A percentile compares a stretch with the other conserved stretches of the same genome.
phyloP scores from a whole-genome alignment of 352 stramenopile genomes.

The Stephanocyclus meneghinianus region DNA sequence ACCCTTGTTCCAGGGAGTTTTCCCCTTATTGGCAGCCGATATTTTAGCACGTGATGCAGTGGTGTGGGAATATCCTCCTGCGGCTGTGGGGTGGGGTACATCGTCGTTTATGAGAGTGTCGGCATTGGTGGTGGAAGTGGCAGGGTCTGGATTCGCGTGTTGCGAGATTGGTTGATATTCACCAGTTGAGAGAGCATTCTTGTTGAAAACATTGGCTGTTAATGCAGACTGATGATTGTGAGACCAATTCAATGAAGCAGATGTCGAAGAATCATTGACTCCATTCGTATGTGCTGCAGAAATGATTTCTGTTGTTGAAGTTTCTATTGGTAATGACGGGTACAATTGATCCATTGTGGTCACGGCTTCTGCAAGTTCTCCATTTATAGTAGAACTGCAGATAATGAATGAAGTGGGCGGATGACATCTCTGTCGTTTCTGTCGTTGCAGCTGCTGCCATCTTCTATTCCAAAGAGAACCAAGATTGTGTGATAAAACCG shows the following conservation, averaged over 20 bases:
- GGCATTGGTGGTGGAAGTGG: background rate
- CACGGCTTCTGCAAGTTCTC: background rate
- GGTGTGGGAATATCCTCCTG: slow-evolving; percentile 74
- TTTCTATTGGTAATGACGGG: background rate
- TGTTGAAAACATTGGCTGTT: background rate
- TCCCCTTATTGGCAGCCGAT: slow-evolving; percentile 75
- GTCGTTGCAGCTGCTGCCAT: background rate
- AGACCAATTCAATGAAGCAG: background rate
- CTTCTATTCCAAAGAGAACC: background rate
- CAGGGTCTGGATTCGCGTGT: background rate
- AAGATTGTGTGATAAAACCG: background rate
- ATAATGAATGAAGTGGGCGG: background rate
- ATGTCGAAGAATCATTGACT: background rate
- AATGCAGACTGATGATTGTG: background rate
- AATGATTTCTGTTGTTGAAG: background rate
- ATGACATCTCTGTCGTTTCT: background rate
- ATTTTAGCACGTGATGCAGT: slow-evolving; percentile 70
- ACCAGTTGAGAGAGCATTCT: background rate
- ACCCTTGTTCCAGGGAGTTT: slow-evolving; percentile 79
- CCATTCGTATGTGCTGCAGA: background rate
- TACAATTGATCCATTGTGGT: background rate
- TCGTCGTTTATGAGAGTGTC: slow-evolving; percentile 14
- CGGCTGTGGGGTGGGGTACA: slow-evolving; percentile 60
- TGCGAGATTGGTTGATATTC: background rate
- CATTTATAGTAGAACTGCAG: slow-evolving; percentile 6